These are phyloP conservation scores for Eremothecium cymbalariae DNA, from an alignment of 1,139 yeast genomes.

Conservation along the genomic window DNA sequence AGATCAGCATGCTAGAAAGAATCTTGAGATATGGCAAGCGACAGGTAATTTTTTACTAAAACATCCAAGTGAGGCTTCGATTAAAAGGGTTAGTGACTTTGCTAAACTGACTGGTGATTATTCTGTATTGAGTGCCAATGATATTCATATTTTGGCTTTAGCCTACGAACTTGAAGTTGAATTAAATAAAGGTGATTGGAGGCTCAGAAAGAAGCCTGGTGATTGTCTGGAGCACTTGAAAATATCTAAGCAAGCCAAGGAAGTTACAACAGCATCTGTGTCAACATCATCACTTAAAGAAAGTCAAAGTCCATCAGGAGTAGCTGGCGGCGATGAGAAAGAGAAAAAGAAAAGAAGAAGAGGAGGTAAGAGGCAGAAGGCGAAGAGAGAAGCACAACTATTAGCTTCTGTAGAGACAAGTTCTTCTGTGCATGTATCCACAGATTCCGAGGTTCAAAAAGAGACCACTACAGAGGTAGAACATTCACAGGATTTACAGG, in stretches of 20 bases:
- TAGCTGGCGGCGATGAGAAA: slow-evolving; percentile 10
- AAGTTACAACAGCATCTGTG: slow-evolving; percentile 10
- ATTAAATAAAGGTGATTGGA: slow-evolving; percentile 56
- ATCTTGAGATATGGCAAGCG: slow-evolving; percentile 71
- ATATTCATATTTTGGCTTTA: slow-evolving; percentile 84
- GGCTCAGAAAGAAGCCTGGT: slow-evolving; percentile 68
- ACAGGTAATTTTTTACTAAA: slow-evolving; percentile 44
- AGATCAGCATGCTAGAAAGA: slow-evolving; percentile 77
- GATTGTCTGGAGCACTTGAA: slow-evolving; percentile 33
- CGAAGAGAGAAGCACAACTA: slow-evolving; percentile 46
- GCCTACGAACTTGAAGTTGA: slow-evolving; percentile 82
- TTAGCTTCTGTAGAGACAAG: too few species aligned
- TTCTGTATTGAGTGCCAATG: slow-evolving; percentile 79
- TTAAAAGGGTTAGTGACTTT: slow-evolving; percentile 62
- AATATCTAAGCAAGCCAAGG: slow-evolving; percentile 17
- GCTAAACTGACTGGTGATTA: slow-evolving; percentile 88
- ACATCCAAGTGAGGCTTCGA: slow-evolving; percentile 64
- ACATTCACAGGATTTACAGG: slow-evolving; percentile 12
- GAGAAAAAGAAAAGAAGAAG: slow-evolving; percentile 46
- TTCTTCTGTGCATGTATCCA: too few species aligned
- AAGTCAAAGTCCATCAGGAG: slow-evolving; percentile 5
- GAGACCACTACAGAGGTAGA: slow-evolving; percentile 12
- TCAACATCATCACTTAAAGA: neutral
- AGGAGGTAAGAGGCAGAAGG: slow-evolving; percentile 59
- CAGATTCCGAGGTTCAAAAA: too few species aligned